A percentile compares a stretch with the other conserved stretches of the same genome.
phyloP scores from a whole-genome alignment of 176 grass and related monocot species.

The Phoenix dactylifera region DNA sequence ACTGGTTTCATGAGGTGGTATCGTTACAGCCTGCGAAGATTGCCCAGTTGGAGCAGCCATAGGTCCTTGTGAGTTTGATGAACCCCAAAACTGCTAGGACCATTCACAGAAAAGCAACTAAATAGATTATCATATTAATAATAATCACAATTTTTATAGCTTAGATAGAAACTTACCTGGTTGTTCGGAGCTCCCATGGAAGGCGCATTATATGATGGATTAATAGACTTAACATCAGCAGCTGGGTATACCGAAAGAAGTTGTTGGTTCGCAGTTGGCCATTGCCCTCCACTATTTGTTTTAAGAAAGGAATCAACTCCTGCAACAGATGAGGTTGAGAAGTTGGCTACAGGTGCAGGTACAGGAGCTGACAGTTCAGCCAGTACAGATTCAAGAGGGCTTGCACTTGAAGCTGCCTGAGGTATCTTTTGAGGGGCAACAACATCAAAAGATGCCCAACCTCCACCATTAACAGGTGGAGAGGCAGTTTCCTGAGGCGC shows the following conservation, averaged over 20 bases:
- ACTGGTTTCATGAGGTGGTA: conserved; percentile 10
- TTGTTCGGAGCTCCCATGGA: conserved; percentile 19
- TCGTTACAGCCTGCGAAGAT: conserved; percentile 9
- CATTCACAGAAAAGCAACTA: too few relatives aligned
- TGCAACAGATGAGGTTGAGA: conserved; percentile 6
- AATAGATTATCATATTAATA: too few relatives aligned
- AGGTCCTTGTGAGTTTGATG: conserved; percentile 2
- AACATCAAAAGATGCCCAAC: conserved; percentile 60
- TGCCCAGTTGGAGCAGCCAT: conserved; percentile 23
- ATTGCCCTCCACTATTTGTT: conserved; percentile 21
- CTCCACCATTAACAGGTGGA: conserved; percentile 25
- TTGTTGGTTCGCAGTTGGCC: conserved; percentile 18
- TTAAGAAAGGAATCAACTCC: conserved; percentile 7
- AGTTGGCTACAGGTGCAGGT: conserved; percentile 9
- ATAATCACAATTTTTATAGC: too few relatives aligned
- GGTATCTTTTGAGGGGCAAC: conserved; percentile 13
- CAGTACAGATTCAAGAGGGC: conserved; percentile 21
- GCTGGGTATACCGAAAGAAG: conserved; percentile 19
- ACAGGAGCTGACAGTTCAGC: conserved; percentile 18
- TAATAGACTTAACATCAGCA: conserved; percentile 16
- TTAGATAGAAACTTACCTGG: conserved; percentile 24
- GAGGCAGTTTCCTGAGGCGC: conserved; percentile 2
- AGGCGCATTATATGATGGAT: conserved; percentile 24
- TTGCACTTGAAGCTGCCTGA: conserved; percentile 16
- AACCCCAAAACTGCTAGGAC: conserved; percentile 14